A percentile compares a stretch with the other conserved stretches of the same genome.
phyloP scores from a whole-genome alignment of 768 basidiomycete species.

The Hemileccinum impolitum region DNA sequence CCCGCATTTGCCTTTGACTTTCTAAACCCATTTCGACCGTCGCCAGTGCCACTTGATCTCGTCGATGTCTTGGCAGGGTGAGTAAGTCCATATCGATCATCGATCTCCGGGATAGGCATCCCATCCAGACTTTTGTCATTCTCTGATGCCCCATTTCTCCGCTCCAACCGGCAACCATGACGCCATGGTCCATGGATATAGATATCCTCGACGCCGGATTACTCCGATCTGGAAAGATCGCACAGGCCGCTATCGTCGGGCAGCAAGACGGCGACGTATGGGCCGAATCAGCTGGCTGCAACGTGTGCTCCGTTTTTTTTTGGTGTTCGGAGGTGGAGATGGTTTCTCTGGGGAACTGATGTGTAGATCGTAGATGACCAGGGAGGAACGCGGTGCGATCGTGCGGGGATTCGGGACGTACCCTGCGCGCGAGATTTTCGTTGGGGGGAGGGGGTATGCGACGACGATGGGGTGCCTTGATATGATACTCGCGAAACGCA shows the following conservation, averaged over 20 bases:
- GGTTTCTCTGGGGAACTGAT: background rate
- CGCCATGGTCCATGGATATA: constrained; percentile 30
- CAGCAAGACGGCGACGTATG: constrained; percentile 27
- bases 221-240: constrained; percentile 68
- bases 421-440: constrained; percentile 21
- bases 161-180: no score
- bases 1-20: background rate
- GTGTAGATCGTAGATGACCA: constrained; percentile 17
- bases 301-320: constrained; percentile 15
- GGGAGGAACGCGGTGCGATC: constrained; percentile 19
- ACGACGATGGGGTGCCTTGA: constrained; percentile 29
- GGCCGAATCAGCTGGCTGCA: constrained; percentile 28
- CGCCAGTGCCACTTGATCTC: no score
- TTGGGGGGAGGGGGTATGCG: constrained; percentile 20
- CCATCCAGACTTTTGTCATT: no score
- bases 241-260: constrained; percentile 56
- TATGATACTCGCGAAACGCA: constrained; percentile 23
- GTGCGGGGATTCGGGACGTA: constrained; percentile 15
- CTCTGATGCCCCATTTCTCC: no score
- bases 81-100: constrained; percentile 7
- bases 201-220: constrained; percentile 83
- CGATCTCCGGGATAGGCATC: background rate
- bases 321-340: background rate
- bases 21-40: no score
- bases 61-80: constrained; percentile 29